Conservation (phyloP, 352 stramenopile genomes). For the Pythium apleroticum region DNA sequence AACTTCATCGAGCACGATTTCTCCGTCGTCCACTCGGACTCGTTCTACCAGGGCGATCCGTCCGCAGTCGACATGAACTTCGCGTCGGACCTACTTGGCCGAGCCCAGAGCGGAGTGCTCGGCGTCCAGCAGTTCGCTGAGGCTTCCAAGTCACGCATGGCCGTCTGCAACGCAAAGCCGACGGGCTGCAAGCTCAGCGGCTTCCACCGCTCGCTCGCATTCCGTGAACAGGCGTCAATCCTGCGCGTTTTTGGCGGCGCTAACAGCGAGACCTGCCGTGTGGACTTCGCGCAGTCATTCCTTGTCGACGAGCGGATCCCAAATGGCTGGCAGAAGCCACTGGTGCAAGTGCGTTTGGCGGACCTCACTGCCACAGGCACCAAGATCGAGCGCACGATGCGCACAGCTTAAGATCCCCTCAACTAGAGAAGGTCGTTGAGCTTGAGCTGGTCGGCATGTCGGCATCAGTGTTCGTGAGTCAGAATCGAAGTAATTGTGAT, state of each 20-base stretch:
- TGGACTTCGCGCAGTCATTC: slow-evolving; percentile 19
- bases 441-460: too few relatives aligned
- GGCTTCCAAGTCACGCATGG: slow-evolving; percentile 1
- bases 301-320: slow-evolving; percentile 17
- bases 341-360: neutral
- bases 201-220: slow-evolving; percentile 15
- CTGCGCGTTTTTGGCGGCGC: slow-evolving; percentile 15
- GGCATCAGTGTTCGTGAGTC: too few relatives aligned
- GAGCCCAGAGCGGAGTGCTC: slow-evolving; percentile 9
- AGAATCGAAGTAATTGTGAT: too few relatives aligned
- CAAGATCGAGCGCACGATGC: neutral
- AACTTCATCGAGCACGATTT: slow-evolving; percentile 56
- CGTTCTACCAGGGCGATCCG: slow-evolving; percentile 37
- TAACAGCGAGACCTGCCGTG: slow-evolving; percentile 14
- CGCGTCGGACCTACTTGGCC: slow-evolving; percentile 33
- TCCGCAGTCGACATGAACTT: slow-evolving; percentile 33
- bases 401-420: neutral
- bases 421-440: too few relatives aligned
- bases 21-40: slow-evolving; percentile 43
- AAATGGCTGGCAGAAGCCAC: neutral
- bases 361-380: neutral
- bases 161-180: slow-evolving; percentile 11
- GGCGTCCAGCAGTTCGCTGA: slow-evolving; percentile 12
- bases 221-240: slow-evolving; percentile 18
- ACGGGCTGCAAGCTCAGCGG: slow-evolving; percentile 11